A percentile compares a stretch with the other conserved stretches of the same genome.
Conservation (phyloP, 306 rosid genomes). For the Prosopis cineraria region DNA sequence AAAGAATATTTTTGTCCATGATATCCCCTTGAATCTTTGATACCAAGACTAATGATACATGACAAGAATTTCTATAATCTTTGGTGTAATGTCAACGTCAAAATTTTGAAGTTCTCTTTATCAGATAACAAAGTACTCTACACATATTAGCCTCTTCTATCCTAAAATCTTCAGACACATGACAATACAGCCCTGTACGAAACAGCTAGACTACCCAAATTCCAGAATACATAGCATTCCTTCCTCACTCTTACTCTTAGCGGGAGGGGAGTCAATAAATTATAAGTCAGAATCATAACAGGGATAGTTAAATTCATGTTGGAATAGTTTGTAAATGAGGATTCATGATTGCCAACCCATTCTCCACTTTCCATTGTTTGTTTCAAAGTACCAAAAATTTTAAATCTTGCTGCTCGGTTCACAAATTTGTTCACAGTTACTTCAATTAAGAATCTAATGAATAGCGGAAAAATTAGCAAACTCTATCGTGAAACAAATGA, state of each 20-base stretch:
- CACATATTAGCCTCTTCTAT: neutral
- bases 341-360: neutral
- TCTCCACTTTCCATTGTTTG: constrained; percentile 13
- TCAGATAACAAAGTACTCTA: neutral
- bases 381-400: too few species aligned
- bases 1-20: too few species aligned
- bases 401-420: constrained; percentile 3
- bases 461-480: neutral
- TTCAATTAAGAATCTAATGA: constrained; percentile 3
- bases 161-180: neutral
- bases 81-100: too few species aligned
- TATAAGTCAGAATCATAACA: neutral
- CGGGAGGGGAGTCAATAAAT: neutral
- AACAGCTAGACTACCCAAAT: neutral
- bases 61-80: too few species aligned
- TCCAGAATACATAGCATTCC: neutral
- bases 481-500: neutral
- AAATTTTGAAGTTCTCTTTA: too few species aligned
- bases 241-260: neutral
- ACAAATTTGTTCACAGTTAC: neutral
- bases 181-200: neutral
- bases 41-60: too few species aligned
- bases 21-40: too few species aligned
- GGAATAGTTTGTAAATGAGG: neutral
- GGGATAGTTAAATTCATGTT: neutral